Evolutionary conservation across 345 rosid genomes (phyloP).

Genomic region (Citrus sinensis): DNA sequence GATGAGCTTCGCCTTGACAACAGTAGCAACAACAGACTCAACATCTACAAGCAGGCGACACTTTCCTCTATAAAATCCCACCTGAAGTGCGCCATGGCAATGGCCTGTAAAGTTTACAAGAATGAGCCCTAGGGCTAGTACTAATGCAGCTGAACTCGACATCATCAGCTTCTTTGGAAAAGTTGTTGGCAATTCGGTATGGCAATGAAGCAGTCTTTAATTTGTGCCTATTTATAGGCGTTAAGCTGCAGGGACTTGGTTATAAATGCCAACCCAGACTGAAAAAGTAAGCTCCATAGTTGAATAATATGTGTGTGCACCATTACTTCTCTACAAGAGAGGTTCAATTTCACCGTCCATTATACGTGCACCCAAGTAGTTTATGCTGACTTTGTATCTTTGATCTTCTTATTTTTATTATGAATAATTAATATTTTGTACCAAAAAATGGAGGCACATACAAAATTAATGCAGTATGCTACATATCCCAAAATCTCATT

Average conservation of each 20-base stretch:
- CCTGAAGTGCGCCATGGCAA: constrained; percentile 30
- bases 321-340: too few species aligned
- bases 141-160: constrained; percentile 18
- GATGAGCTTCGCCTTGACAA: not conserved
- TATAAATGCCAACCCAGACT: too few species aligned
- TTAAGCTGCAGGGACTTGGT: not conserved
- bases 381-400: too few species aligned
- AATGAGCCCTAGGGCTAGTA: constrained; percentile 21
- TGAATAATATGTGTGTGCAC: too few species aligned
- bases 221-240: not conserved
- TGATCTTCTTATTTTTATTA: too few species aligned
- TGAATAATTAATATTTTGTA: too few species aligned
- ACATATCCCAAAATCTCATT: too few species aligned
- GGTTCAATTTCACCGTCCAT: too few species aligned
- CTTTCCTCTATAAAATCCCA: constrained; percentile 28
- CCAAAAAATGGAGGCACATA: too few species aligned
- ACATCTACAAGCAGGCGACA: constrained; percentile 25
- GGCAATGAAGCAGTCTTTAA: not conserved
- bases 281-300: too few species aligned
- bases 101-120: constrained; percentile 29
- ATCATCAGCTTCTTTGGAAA: constrained; percentile 6
- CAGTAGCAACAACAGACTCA: constrained; percentile 30
- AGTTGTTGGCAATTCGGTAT: not conserved
- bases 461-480: too few species aligned
- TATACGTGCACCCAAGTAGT: too few species aligned